Evolutionary conservation across 2,329 filamentous ascomycete genomes (phyloP).

Genomic region (Fusarium secorum): DNA sequence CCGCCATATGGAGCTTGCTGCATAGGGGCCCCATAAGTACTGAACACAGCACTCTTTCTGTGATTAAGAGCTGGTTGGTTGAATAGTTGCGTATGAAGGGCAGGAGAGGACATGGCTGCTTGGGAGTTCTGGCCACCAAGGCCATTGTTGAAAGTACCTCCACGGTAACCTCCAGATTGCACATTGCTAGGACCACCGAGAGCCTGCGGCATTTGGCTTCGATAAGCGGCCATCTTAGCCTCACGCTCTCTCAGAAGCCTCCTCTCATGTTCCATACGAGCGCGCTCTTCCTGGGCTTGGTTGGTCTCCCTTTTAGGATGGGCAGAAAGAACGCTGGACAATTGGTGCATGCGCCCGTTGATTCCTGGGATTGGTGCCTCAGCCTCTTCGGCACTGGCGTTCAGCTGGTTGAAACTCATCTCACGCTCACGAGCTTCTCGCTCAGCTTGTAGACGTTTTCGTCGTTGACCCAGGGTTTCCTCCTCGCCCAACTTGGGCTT

Average conservation of each 20-base stretch:
- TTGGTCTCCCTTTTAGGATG: slow-evolving; percentile 54
- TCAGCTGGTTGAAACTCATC: slow-evolving; percentile 52
- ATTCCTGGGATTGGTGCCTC: slow-evolving; percentile 21
- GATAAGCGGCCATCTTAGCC: slow-evolving; percentile 57
- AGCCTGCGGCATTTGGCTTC: slow-evolving; percentile 58
- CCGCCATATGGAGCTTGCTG: slow-evolving; percentile 38
- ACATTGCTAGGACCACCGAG: slow-evolving; percentile 45
- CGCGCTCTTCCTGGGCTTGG: slow-evolving; percentile 52
- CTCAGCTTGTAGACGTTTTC: slow-evolving; percentile 75
- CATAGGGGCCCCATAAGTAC: slow-evolving; percentile 42
- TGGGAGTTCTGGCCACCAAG: slow-evolving; percentile 49
- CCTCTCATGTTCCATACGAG: slow-evolving; percentile 52
- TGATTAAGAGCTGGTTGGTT: slow-evolving; percentile 35
- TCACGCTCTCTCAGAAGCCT: slow-evolving; percentile 54
- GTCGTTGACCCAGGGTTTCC: slow-evolving; percentile 81
- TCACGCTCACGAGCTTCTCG: slow-evolving; percentile 68
- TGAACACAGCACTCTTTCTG: slow-evolving; percentile 45
- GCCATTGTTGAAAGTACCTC: slow-evolving; percentile 64
- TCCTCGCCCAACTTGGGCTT: slow-evolving; percentile 60
- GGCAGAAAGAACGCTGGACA: slow-evolving; percentile 65
- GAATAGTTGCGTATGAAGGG: slow-evolving; percentile 40
- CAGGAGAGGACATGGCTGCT: slow-evolving; percentile 40
- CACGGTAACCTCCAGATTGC: slow-evolving; percentile 56
- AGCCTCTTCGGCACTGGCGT: slow-evolving; percentile 17
- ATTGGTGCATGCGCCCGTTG: slow-evolving; percentile 53